Conservation (phyloP, 148 eudicot species). For the Vaccinium corymbosum region DNA sequence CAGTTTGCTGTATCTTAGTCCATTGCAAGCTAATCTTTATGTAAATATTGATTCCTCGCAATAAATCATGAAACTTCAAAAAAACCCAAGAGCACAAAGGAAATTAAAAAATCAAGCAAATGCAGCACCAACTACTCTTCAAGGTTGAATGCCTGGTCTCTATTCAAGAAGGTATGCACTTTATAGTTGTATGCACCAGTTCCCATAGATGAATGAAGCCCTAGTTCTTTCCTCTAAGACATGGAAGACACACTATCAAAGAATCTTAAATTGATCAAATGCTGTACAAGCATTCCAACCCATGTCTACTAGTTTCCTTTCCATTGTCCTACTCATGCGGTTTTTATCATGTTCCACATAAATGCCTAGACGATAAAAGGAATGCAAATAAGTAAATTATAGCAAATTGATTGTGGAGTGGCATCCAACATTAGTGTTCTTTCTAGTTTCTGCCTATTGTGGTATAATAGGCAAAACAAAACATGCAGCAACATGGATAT, state of each 20-base stretch:
- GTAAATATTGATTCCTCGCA: not conserved
- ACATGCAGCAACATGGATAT: not conserved
- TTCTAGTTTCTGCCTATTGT: not conserved
- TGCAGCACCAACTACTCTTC: not conserved
- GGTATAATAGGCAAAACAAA: not conserved
- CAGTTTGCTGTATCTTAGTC: not conserved
- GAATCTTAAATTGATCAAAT: not conserved
- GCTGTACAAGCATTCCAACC: not conserved
- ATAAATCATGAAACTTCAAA: no score
- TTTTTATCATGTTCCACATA: conserved; percentile 3
- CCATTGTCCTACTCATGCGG: not conserved
- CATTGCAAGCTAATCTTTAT: no score
- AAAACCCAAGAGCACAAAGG: not conserved
- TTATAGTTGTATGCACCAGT: not conserved
- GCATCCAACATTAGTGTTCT: not conserved
- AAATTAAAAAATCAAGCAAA: not conserved
- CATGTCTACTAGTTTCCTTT: not conserved
- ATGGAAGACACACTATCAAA: not conserved
- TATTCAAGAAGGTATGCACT: not conserved
- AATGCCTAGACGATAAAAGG: conserved; percentile 3
- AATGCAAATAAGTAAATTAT: not conserved
- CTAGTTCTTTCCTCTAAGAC: not conserved
- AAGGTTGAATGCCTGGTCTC: not conserved
- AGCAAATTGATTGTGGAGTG: not conserved
- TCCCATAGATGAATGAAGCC: not conserved